Evolutionary conservation across 768 basidiomycete species (phyloP).

Genomic region (Dacryopinax primogenitus): DNA sequence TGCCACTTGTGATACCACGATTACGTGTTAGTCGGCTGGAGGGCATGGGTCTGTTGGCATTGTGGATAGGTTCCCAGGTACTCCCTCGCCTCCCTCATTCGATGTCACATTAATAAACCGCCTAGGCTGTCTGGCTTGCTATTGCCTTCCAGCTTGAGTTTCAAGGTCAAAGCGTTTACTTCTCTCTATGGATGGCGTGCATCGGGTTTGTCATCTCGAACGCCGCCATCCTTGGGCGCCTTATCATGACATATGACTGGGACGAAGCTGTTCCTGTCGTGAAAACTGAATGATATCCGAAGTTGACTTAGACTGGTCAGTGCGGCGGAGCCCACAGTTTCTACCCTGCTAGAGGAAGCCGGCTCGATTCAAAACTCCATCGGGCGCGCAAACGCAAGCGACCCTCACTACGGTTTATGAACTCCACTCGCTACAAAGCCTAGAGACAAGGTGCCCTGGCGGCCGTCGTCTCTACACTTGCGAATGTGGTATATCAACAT

Average conservation of each 20-base stretch:
- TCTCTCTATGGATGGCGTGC: constrained; percentile 65
- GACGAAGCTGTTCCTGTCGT: background rate
- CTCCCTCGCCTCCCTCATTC: constrained; percentile 7
- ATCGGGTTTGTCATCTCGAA: constrained; percentile 63
- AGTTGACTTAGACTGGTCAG: too few relatives aligned
- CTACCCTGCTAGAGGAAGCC: too few relatives aligned
- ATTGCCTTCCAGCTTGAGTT: constrained; percentile 89
- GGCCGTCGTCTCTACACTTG: constrained; percentile 9
- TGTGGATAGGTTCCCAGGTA: constrained; percentile 61
- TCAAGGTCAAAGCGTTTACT: constrained; percentile 58
- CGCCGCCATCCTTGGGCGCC: background rate
- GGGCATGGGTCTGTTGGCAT: constrained; percentile 32
- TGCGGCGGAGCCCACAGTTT: too few relatives aligned
- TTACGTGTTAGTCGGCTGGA: constrained; percentile 40
- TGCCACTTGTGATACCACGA: constrained; percentile 67
- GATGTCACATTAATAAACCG: background rate
- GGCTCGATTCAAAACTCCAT: too few relatives aligned
- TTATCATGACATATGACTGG: background rate
- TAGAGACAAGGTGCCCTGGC: constrained; percentile 10
- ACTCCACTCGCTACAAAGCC: constrained; percentile 7
- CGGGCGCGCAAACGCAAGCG: too few relatives aligned
- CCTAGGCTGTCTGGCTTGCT: constrained; percentile 71
- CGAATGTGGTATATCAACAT: constrained; percentile 6
- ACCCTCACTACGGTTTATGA: too few relatives aligned
- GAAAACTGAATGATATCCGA: background rate